A percentile compares a stretch with the other conserved stretches of the same genome.
These are phyloP conservation scores for Epichloe sp. DNA, from an alignment of 2,329 filamentous ascomycete genomes.

Conservation along the genomic window DNA sequence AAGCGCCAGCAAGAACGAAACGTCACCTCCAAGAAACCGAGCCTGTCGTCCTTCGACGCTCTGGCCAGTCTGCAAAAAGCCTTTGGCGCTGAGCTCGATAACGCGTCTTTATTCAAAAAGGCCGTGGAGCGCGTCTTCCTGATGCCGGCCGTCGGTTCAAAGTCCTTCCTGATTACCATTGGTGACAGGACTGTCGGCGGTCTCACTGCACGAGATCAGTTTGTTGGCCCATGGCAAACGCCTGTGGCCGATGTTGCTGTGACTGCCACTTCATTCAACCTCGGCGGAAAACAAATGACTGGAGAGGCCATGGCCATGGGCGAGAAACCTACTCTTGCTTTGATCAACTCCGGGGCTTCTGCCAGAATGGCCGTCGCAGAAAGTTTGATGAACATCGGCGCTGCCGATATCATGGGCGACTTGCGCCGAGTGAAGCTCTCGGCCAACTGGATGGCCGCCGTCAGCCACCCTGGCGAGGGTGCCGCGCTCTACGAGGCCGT, in stretches of 20 bases:
- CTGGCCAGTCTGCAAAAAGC: constrained; percentile 49
- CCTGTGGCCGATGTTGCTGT: constrained; percentile 92
- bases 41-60: constrained; percentile 60
- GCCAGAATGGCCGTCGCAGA: constrained; percentile 95
- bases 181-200: constrained; percentile 87
- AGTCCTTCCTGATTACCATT: constrained; percentile 94
- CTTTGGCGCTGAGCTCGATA: constrained; percentile 38
- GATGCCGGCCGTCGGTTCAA: constrained; percentile 86
- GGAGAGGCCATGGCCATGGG: constrained; percentile 99
- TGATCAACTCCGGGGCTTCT: constrained; percentile 82
- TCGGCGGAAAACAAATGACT: constrained; percentile 52
- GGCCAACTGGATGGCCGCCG: constrained; percentile 99
- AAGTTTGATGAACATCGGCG: constrained; percentile 83
- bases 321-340: constrained; percentile 75
- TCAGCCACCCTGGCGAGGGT: constrained; percentile 82
- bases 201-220: constrained; percentile 77
- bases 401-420: constrained; percentile 56
- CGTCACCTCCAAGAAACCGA: constrained; percentile 56
- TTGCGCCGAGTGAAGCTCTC: constrained; percentile 74
- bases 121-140: constrained; percentile 72
- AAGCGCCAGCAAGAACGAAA: constrained; percentile 67
- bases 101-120: constrained; percentile 42
- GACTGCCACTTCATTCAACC: constrained; percentile 66
- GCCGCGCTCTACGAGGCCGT: constrained; percentile 89
- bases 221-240: constrained; percentile 93